Evolutionary conservation across 129 eudicot genomes (phyloP), one percentile per base, ranked within the genome.

Genomic region (Flaveria brownii): DNA sequence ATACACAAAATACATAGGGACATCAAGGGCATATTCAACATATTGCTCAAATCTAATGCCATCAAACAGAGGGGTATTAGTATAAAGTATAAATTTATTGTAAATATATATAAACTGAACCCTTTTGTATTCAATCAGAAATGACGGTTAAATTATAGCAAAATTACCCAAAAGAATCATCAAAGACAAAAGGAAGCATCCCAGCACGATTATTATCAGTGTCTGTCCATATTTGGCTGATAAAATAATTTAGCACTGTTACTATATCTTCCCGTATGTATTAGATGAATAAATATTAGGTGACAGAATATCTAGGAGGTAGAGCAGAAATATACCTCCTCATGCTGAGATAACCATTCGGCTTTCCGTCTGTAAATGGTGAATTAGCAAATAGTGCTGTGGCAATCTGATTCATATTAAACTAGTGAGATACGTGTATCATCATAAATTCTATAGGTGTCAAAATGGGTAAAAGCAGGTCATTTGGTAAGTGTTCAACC

Each of bases 101-200:
- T 17, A 15, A 71, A 13, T 11, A 25, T 60, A 45, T 39, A 23
- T 18, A 26, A 17, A 47, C 50, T 65, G 65, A 50, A 14, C 18
- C 3, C 20, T 4, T 67, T 16, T 54, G 57, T 22, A 26, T 61
- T 12, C 20, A 9, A 61, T 61, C 9, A 61, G 6, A 42, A 28
- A n/a, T 69, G 42, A 69, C 14, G 1, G 10, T 42, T 39, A 36
- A 16, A 47, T 50, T 67, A 72, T 4, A 30, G 73, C 15, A 49
- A 65, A 77, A 82, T 75, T 88, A 87, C 98, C 97, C 96, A 70
- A 94, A 94, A 71, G 97, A 88, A 77, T 94, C 96, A 22, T 88
- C 97, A 69, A 94, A 94, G 11, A 94, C 98, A 75, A 94, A 94
- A 1, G 98, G 98, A 82, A 94, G 97, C 98, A 94, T 94, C 73